Evolutionary conservation across 139 green algal genomes (phyloP), one percentile per base, ranked within the genome.

Genomic region (Coelastrella sp.): DNA sequence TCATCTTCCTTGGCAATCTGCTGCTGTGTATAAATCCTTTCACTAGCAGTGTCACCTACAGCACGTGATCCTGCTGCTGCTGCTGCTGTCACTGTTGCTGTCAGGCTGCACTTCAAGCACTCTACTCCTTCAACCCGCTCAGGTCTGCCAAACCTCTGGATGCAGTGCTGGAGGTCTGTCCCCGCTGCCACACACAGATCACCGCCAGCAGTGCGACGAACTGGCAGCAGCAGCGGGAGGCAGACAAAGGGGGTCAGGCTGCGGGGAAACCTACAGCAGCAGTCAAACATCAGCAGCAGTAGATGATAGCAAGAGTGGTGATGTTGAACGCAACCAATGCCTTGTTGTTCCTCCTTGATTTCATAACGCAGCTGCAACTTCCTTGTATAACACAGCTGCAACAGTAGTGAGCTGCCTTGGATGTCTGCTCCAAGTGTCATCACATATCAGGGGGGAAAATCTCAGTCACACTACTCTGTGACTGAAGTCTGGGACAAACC

Each of bases 21-120:
- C 57, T n/a, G 21, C 57, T 66, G 21, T 32, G 57, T 15, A 8
- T 43, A 13, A 9, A 43, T 32, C 34, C 13, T 30, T 32, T 41
- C 67, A 25, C 7, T 37, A 59, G 34, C 67, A 34, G 67, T 13
- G 37, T 38, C 67, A 64, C 38, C 7, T 21, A 11, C 45, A 34
- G 45, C 50, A 67, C 73, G 0, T 13, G 74, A 2, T 27, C 3
- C 72, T 57, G 51, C 50, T 69, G 74, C 74, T 80, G 48, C 48
- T 35, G 72, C 72, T 80, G 72, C 72, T 79, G 75, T 53, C 74
- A 81, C 27, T n/a, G 78, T 45, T 38, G 40, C 60, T n/a, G 3
- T n/a, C 40, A 84, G 32, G 60, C 62, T 64, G 62, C 78, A 84
- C 8, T 53, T 25, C 62, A 71, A 23, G 60, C 78, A 84, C 27